phyloP scores from a whole-genome alignment of 768 basidiomycete species.

The Mrakia frigida region DNA sequence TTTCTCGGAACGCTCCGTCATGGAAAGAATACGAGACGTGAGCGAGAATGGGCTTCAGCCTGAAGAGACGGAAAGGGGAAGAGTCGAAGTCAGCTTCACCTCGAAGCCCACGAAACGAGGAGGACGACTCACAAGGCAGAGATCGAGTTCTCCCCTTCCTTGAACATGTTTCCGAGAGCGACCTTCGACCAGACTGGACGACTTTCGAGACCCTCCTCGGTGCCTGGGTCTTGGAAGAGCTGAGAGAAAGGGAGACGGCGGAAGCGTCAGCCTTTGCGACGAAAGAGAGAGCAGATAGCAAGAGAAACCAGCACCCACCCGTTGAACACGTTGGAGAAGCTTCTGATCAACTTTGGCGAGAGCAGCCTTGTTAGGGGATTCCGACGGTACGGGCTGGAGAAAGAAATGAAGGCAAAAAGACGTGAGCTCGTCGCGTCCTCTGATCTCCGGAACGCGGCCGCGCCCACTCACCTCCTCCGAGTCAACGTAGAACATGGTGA shows the following conservation, averaged over 20 bases:
- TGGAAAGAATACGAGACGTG: slow-evolving; percentile 80
- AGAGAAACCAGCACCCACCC: neutral
- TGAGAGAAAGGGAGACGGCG: neutral
- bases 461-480: neutral
- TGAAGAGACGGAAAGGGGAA: slow-evolving; percentile 39
- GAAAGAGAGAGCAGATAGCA: neutral
- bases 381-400: neutral
- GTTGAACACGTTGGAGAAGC: neutral
- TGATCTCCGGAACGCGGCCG: too few species aligned
- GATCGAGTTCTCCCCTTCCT: slow-evolving; percentile 6
- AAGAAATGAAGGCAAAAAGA: neutral
- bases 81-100: neutral
- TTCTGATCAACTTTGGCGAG: neutral
- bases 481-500: slow-evolving; percentile 5
- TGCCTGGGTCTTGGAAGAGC: slow-evolving; percentile 24
- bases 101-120: too few species aligned
- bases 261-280: neutral
- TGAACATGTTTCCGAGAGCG: slow-evolving; percentile 25
- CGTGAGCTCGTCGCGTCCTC: neutral
- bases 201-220: slow-evolving; percentile 10
- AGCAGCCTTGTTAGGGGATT: neutral
- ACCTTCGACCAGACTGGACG: slow-evolving; percentile 25
- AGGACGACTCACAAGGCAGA: neutral
- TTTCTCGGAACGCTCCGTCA: slow-evolving; percentile 92
- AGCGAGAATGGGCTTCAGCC: slow-evolving; percentile 75